Base-by-base conservation (phyloP, 176 grass and related monocot species). In the Bonia amplexicaulis region DNA sequence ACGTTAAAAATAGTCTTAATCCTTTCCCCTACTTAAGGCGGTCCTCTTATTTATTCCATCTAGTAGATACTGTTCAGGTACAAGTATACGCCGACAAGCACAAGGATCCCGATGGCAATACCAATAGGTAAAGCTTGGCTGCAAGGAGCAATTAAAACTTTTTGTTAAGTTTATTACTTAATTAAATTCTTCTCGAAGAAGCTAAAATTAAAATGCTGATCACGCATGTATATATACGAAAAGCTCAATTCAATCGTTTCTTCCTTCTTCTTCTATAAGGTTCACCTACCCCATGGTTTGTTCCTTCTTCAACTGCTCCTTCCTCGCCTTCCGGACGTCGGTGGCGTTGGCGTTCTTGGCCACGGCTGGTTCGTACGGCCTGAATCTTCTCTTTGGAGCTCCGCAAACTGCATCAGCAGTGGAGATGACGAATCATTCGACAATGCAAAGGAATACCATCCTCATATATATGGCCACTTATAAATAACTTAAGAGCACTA, bases 331-430 rank as follows among this genome's bases (percentile, higher is more conserved):
- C 17, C 96, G 86, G 19, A 67, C 83, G 35, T 81, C 84, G 0
- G 80, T 85, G 61, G 83, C 22, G 57, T 99, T 99, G 2, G 88
- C 74, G 8, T 90, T 85, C 91, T 92, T 99, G 31, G 74, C 22
- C 41, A 94, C 90, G 49, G 85, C 80, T 37, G 93, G 96, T 61
- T 94, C 42, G 48, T 96, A 94, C 0, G 88, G 0, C 87, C 42
- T 92, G 81, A 99, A 99, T 77, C 93, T 92, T 72, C 96, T 89
- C 84, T 99, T 99, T 8, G 93, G 96, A 62, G 91, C 93, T 78
- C 93, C 93, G 80, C 96, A 99, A 7, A 99, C 96, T 99, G 88
- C 67, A 66, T 47, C 53, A 90, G 3, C 17, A 46, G 63, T 55
- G 77, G 3, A 78, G 31, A 65, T 15, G 5, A 65, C 11, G 5